Base-by-base conservation (phyloP, 2,329 filamentous ascomycete genomes). In the Fusarium graminum region DNA sequence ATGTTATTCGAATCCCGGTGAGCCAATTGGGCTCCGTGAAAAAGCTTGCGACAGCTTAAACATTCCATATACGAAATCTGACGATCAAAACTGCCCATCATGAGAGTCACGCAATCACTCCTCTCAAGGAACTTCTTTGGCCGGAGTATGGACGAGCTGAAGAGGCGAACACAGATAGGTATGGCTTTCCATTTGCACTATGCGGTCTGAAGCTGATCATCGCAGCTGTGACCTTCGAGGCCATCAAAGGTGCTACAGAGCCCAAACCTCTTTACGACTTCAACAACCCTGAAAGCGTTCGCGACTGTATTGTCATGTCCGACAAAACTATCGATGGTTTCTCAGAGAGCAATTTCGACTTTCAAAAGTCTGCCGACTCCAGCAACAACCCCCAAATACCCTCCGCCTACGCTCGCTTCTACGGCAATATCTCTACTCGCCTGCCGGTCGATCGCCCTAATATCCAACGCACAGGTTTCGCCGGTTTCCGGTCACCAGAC, bases 321-420 rank as follows among this genome's bases (percentile, higher is more conserved):
- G 94, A 99, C 77, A 83, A 84, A 57, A 90, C 94, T 73, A 92
- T 97, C 25, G 94, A 94, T 64, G 95, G 94, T 59, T 94, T 88
- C 80, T 97, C 94, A 32, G 86, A 86, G 17, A 90, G 88, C 40
- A 80, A 86, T 42, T 82, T 98, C 61, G 90, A 94, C 71, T 89
- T 88, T 75, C 80, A 54, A n/a, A 56, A 58, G 13, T 41, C 54
- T 10, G 17, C 41, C 57, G 16, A 58, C 5, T 16, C 44, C n/a
- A 40, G 17, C 26, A 17, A 19, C 22, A 28, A 41, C 19, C 32
- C 36, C 61, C 43, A 44, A 4, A 36, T 50, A 13, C 74, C 76
- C 42, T 30, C 70, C 19, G 72, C 77, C 29, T 92, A 97, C 79
- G 88, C 89, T 17, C 87, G 90, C 62, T 99, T 98, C 81, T 88